These are phyloP conservation scores for Candida maltosa DNA, from an alignment of 805 yeast species.

Conservation along the genomic window DNA sequence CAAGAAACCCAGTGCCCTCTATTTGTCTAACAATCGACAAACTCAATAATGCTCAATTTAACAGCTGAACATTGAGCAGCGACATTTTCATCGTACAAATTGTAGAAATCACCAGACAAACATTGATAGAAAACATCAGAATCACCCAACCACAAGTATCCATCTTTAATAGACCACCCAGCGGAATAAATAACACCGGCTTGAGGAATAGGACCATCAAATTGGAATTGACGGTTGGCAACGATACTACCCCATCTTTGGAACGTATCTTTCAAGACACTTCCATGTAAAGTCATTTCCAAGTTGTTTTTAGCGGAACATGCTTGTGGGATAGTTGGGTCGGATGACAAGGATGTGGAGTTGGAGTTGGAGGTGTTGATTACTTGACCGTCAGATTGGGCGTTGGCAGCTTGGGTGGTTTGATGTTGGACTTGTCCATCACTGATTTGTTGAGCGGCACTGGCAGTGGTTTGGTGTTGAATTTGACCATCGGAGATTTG, in stretches of 20 bases:
- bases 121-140: constrained; percentile 66
- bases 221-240: constrained; percentile 69
- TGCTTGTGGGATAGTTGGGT: constrained; percentile 14
- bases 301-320: constrained; percentile 51
- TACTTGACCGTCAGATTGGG: too few relatives aligned
- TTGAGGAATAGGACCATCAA: constrained; percentile 81
- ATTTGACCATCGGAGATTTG: constrained; percentile 37
- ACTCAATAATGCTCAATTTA: constrained; percentile 7
- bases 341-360: too few relatives aligned
- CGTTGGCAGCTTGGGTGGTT: constrained; percentile 25
- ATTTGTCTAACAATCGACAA: constrained; percentile 5
- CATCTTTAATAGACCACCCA: constrained; percentile 49
- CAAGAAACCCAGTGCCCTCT: too few relatives aligned
- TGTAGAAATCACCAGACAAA: constrained; percentile 73
- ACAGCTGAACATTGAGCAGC: constrained; percentile 42
- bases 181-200: constrained; percentile 68
- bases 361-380: constrained; percentile 3
- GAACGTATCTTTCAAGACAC: constrained; percentile 45
- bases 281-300: constrained; percentile 49
- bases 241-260: constrained; percentile 46
- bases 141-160: constrained; percentile 57
- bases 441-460: constrained; percentile 29
- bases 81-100: constrained; percentile 59
- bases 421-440: constrained; percentile 50
- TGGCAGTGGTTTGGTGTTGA: constrained; percentile 10